Base-by-base conservation (phyloP, 371 early-diverging fungal species). In the Actinomortierella ambigua region DNA sequence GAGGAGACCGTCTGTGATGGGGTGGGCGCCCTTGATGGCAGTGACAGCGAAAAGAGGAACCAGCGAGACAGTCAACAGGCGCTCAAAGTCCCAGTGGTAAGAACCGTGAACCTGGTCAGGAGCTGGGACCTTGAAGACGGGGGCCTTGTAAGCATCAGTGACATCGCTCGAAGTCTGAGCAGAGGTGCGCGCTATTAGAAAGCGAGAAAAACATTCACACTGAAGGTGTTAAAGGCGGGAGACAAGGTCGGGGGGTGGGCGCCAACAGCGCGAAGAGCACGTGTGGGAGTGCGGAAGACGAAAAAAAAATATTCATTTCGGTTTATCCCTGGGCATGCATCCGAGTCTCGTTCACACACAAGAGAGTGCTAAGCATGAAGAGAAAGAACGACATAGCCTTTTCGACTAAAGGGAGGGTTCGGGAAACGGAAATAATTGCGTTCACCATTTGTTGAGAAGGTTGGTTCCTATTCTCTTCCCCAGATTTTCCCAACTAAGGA, bases 61-160 rank as follows among this genome's bases (percentile, higher is more conserved):
- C 63, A 91, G 75, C 39, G 90, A 85, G 53, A 92, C 42, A 29
- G 92, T 84, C 24, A 93, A 78, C 42, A 85, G 88, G 53, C 97
- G 93, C 75, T 98, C 98, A 64, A 89, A 77, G 82, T 89, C 84
- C 98, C 98, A 98, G 83, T 95, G 97, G 81, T 90, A 91, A 41
- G 90, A 87, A 22, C 94, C 94, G 63, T 85, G 79, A 18, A 80
- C 55, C 61, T 73, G 68, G 65, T 80, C 65, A 24, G 61, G 44
- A 24, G 60, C n/a, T 18, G 59, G 61, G 57, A 59, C 50, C 50
- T 57, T 51, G 60, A 48, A 69, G 44, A 24, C 20, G 22, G 24
- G 22, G 22, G 61, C 51, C 65, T 70, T 70, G 71, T 70, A 70
- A 27, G 55, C 65, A 3, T 59, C 71, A 26, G 71, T 70, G 23